Conservation (phyloP, 352 stramenopile genomes). For the Globisporangium cylindrosporum region DNA sequence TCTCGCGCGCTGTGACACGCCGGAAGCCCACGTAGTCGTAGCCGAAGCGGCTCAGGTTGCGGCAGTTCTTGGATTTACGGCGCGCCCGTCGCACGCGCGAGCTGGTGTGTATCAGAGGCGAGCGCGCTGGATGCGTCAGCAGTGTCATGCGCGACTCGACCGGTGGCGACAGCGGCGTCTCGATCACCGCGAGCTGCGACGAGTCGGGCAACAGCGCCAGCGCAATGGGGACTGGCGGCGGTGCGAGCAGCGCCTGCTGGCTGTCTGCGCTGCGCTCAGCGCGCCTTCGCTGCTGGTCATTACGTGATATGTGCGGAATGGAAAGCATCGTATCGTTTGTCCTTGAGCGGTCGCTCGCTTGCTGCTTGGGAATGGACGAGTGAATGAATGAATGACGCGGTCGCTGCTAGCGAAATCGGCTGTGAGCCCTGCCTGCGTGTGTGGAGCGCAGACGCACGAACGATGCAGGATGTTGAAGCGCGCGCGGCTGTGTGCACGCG, state of each 20-base stretch:
- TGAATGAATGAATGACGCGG: background rate
- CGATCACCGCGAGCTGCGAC: conserved; percentile 16
- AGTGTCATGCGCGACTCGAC: background rate
- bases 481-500: background rate
- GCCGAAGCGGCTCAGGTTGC: conserved; percentile 31
- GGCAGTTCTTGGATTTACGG: conserved; percentile 44
- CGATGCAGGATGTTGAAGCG: background rate
- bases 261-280: background rate
- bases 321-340: conserved; percentile 21
- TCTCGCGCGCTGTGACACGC: conserved; percentile 27
- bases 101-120: background rate
- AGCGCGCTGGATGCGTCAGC: background rate
- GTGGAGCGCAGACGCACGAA: background rate
- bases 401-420: background rate
- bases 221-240: conserved; percentile 1
- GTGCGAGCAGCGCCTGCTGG: background rate
- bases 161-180: background rate
- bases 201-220: conserved; percentile 14
- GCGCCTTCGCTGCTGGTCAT: conserved; percentile 11
- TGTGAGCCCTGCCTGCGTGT: background rate
- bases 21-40: conserved; percentile 31
- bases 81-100: conserved; percentile 10
- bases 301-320: conserved; percentile 29
- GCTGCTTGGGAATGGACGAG: background rate
- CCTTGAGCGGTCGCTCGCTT: background rate